These are phyloP conservation scores for Schwanniomyces polymorphus DNA, from an alignment of 805 yeast species.

Conservation along the genomic window DNA sequence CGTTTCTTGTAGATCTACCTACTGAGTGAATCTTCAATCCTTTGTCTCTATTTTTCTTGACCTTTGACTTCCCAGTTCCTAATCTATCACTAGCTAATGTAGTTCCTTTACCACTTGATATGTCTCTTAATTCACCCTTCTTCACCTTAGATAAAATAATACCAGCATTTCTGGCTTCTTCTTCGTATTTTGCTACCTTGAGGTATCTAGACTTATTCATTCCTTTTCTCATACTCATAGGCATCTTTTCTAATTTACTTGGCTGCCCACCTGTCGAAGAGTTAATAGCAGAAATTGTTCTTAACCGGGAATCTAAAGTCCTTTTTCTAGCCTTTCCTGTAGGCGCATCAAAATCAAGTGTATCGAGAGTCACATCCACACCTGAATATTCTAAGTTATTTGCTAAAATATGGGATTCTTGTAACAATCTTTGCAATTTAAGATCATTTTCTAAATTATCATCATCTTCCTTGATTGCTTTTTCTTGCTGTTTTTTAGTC, in stretches of 20 bases:
- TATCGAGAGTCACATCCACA: slow-evolving; percentile 64
- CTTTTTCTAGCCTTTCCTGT: slow-evolving; percentile 70
- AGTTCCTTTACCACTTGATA: slow-evolving; percentile 55
- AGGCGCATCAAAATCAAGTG: slow-evolving; percentile 60
- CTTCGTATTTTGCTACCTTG: slow-evolving; percentile 58
- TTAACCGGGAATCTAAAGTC: slow-evolving; percentile 59
- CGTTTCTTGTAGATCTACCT: slow-evolving; percentile 78
- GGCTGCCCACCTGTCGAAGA: slow-evolving; percentile 47
- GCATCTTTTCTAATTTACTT: slow-evolving; percentile 69
- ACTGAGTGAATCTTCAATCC: slow-evolving; percentile 77
- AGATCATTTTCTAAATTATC: slow-evolving; percentile 67
- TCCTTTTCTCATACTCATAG: slow-evolving; percentile 86
- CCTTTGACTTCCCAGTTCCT: slow-evolving; percentile 44
- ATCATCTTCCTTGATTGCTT: slow-evolving; percentile 38
- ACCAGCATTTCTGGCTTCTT: slow-evolving; percentile 87
- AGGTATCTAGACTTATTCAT: slow-evolving; percentile 60
- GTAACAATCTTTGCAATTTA: slow-evolving; percentile 67
- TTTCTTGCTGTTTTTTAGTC: slow-evolving; percentile 35
- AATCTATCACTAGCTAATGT: slow-evolving; percentile 51
- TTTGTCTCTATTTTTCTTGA: slow-evolving; percentile 56
- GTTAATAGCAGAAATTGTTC: slow-evolving; percentile 38
- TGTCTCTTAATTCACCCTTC: slow-evolving; percentile 64
- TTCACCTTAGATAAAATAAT: slow-evolving; percentile 73
- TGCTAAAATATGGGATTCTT: slow-evolving; percentile 68
- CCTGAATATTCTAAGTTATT: slow-evolving; percentile 52